phyloP scores from a whole-genome alignment of 768 basidiomycete genomes.

The Tricholoma sp. region DNA sequence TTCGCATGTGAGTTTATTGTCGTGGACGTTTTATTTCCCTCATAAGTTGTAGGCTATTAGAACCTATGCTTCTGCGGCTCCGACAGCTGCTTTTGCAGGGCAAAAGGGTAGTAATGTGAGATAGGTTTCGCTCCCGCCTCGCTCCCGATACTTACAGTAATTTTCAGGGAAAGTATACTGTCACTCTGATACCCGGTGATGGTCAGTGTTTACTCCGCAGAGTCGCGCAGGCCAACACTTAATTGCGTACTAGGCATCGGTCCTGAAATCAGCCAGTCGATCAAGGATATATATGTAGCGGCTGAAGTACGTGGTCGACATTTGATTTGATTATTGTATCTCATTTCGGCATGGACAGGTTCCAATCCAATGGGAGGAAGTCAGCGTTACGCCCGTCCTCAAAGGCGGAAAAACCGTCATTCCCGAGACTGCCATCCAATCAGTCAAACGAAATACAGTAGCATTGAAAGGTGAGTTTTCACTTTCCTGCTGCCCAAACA shows the following conservation, averaged over 20 bases:
- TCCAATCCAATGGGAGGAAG: constrained; percentile 99
- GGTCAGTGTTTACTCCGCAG: constrained; percentile 43
- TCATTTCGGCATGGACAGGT: constrained; percentile 49
- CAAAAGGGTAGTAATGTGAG: constrained; percentile 85
- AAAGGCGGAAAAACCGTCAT: constrained; percentile 97
- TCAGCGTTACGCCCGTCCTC: constrained; percentile 90
- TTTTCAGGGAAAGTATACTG: constrained; percentile 90
- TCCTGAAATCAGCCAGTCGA: constrained; percentile 94
- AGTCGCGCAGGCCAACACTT: background rate
- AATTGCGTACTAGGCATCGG: constrained; percentile 71
- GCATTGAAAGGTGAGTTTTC: constrained; percentile 80
- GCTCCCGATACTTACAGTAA: background rate
- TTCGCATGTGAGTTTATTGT: constrained; percentile 37
- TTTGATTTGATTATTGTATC: background rate
- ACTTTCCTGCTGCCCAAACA: background rate
- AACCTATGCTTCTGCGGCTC: constrained; percentile 68
- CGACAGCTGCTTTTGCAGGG: constrained; percentile 87
- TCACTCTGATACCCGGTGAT: constrained; percentile 95
- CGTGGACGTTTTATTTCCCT: background rate
- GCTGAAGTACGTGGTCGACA: constrained; percentile 57
- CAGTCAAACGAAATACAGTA: constrained; percentile 95
- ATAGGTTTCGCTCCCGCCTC: constrained; percentile 4
- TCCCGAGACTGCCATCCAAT: constrained; percentile 84
- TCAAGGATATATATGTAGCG: constrained; percentile 88
- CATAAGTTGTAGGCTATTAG: constrained; percentile 23